Evolutionary conservation across 257 asterid species (phyloP).

Genomic region (Nicotiana tomentosiformis): DNA sequence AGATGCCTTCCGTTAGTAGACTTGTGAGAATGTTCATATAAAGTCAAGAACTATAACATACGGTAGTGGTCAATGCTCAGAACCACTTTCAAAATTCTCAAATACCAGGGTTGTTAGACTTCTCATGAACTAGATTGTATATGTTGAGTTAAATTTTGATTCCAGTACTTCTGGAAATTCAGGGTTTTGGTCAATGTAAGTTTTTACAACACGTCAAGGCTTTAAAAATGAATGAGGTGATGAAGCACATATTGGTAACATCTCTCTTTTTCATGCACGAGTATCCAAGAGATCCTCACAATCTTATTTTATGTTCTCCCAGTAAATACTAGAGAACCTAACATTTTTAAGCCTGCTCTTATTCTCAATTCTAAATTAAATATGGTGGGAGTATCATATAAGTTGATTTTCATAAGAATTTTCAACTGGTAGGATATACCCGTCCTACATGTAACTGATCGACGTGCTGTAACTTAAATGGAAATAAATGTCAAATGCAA

Average conservation of each 20-base stretch:
- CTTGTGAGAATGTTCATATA: neutral
- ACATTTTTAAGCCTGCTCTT: neutral
- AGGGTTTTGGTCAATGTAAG: neutral
- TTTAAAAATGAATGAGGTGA: neutral
- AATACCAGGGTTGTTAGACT: neutral
- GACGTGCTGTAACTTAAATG: neutral
- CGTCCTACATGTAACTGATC: neutral
- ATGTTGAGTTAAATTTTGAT: neutral
- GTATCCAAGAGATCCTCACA: neutral
- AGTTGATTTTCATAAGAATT: neutral
- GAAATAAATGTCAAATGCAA: neutral
- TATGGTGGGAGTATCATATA: neutral
- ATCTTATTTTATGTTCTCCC: neutral
- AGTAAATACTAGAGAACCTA: neutral
- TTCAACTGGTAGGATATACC: neutral
- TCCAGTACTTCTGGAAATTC: neutral
- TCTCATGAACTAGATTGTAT: neutral
- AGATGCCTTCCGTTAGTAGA: neutral
- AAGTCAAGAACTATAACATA: neutral
- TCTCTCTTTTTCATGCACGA: neutral
- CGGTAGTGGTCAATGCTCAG: neutral
- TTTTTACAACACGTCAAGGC: neutral
- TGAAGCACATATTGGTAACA: neutral
- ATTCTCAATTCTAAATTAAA: neutral
- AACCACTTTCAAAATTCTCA: neutral